A percentile compares a stretch with the other conserved stretches of the same genome.
These are phyloP conservation scores for Dalbergia oliveri DNA, from an alignment of 306 rosid genomes.

Conservation along the genomic window DNA sequence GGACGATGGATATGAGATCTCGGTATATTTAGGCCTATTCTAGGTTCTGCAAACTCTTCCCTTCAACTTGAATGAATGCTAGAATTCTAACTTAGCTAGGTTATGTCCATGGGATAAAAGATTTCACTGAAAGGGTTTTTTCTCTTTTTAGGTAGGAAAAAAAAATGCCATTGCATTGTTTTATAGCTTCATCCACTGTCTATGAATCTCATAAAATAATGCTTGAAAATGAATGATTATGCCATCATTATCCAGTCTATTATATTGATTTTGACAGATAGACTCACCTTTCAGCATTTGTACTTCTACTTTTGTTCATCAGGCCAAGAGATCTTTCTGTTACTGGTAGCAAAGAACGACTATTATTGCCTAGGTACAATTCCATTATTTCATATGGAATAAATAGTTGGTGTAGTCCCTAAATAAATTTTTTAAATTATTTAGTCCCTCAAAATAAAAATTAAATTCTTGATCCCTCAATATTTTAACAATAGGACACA, in stretches of 20 bases:
- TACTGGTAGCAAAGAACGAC: slow-evolving; percentile 21
- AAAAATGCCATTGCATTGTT: not conserved
- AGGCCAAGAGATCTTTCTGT: slow-evolving; percentile 25
- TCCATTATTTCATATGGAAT: not conserved
- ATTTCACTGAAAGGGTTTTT: not conserved
- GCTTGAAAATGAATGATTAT: slow-evolving; percentile 1
- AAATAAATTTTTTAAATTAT: no score
- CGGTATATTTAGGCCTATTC: no score
- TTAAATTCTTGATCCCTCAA: no score
- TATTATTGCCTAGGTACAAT: not conserved
- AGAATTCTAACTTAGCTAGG: not conserved
- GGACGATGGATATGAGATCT: not conserved
- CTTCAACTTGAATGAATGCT: not conserved
- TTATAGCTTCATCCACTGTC: not conserved
- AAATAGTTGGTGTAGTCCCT: no score
- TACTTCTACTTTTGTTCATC: slow-evolving; percentile 34
- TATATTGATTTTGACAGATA: slow-evolving; percentile 16
- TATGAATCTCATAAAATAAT: not conserved
- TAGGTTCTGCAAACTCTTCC: not conserved
- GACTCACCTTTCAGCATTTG: slow-evolving; percentile 37
- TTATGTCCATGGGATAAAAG: not conserved
- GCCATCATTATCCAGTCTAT: slow-evolving; percentile 10
- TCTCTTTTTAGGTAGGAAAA: not conserved
- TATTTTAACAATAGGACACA: no score
- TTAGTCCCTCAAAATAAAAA: no score